These are phyloP conservation scores for Venturia oleaginea DNA, from an alignment of 2,329 filamentous ascomycete species.

Conservation along the genomic window DNA sequence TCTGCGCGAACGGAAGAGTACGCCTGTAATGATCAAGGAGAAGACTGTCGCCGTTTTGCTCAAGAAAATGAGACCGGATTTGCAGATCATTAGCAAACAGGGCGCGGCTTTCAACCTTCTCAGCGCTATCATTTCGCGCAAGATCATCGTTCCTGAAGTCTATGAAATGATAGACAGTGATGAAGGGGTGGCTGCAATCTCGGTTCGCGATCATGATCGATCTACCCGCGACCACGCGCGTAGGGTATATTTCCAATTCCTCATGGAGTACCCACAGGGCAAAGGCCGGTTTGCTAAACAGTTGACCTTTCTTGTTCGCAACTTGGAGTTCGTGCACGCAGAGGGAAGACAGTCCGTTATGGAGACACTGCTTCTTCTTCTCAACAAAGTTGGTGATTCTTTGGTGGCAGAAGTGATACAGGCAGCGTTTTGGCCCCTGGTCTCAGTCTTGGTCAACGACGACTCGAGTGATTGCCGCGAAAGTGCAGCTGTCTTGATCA, in stretches of 20 bases:
- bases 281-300: constrained; percentile 85
- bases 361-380: constrained; percentile 79
- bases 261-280: constrained; percentile 89
- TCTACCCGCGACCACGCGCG: constrained; percentile 79
- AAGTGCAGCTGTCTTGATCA: constrained; percentile 70
- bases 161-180: constrained; percentile 89
- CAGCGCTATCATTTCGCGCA: constrained; percentile 74
- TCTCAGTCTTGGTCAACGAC: constrained; percentile 81
- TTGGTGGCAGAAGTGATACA: constrained; percentile 73
- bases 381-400: constrained; percentile 74
- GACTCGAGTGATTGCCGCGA: constrained; percentile 77
- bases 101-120: constrained; percentile 94
- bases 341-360: constrained; percentile 87
- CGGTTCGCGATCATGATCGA: constrained; percentile 92
- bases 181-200: constrained; percentile 79
- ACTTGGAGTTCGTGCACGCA: constrained; percentile 81
- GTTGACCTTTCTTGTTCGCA: constrained; percentile 77
- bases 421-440: constrained; percentile 75
- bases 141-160: constrained; percentile 74
- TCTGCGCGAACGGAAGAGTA: constrained; percentile 67
- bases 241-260: constrained; percentile 86
- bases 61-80: constrained; percentile 71
- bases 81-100: constrained; percentile 86
- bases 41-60: constrained; percentile 75
- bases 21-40: constrained; percentile 68